Percentiles rank a stretch among this genome's conserved stretches.
phyloP scores from a whole-genome alignment of 2,329 filamentous ascomycete genomes.

The Aspergillus nomiae region DNA sequence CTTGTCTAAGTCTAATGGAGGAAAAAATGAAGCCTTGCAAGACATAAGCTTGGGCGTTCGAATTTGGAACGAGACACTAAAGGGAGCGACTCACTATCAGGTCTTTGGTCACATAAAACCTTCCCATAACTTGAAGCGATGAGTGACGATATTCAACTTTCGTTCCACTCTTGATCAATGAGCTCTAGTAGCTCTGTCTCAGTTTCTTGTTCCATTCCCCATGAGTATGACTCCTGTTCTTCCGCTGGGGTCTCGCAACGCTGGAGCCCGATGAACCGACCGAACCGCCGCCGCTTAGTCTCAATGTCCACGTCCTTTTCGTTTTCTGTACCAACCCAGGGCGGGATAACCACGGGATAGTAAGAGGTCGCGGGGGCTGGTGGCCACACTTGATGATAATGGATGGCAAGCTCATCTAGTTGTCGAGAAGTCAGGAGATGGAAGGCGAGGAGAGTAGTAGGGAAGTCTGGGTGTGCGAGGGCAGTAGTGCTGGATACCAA shows the following conservation, averaged over 20 bases:
- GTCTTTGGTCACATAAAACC: no score
- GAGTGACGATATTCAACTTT: background rate
- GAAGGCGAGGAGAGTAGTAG: conserved; percentile 39
- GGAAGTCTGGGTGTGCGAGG: conserved; percentile 41
- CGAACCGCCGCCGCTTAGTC: conserved; percentile 44
- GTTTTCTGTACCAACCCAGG: conserved; percentile 31
- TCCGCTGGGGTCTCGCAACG: conserved; percentile 36
- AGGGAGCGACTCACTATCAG: background rate
- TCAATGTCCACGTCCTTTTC: conserved; percentile 32
- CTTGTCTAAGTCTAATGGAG: background rate
- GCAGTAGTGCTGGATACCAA: conserved; percentile 42
- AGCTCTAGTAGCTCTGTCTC: conserved; percentile 20
- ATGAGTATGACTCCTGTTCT: background rate
- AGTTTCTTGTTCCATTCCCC: conserved; percentile 6
- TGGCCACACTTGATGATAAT: conserved; percentile 47
- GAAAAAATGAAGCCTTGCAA: background rate
- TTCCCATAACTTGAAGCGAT: background rate
- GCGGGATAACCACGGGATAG: conserved; percentile 37
- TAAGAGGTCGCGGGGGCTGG: conserved; percentile 30
- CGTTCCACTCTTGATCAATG: conserved; percentile 35
- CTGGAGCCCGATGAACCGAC: conserved; percentile 45
- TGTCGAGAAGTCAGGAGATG: conserved; percentile 44
- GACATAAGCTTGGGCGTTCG: background rate
- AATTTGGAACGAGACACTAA: background rate
- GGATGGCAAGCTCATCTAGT: conserved; percentile 43